These are phyloP conservation scores for Lactifluus volemus DNA, from an alignment of 768 basidiomycete species.

Conservation along the genomic window DNA sequence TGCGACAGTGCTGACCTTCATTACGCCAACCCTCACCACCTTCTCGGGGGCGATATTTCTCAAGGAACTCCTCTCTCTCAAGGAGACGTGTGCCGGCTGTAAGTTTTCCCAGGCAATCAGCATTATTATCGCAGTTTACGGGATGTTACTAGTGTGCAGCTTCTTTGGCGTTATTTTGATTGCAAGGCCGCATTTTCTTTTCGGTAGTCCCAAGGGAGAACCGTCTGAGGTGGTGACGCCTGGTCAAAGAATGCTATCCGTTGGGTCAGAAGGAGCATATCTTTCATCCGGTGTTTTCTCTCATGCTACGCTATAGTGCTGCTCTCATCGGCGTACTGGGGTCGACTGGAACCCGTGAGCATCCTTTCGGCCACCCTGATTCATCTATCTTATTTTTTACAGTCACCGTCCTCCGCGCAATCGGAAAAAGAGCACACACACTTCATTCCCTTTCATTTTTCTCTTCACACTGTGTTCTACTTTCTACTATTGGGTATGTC, in stretches of 20 bases:
- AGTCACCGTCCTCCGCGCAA: slow-evolving; percentile 52
- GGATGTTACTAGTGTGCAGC: slow-evolving; percentile 40
- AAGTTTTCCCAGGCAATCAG: slow-evolving; percentile 8
- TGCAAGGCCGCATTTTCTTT: slow-evolving; percentile 67
- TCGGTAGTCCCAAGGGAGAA: slow-evolving; percentile 33
- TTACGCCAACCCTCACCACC: slow-evolving; percentile 58
- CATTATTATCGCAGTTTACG: neutral
- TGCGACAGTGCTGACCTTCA: slow-evolving; percentile 67
- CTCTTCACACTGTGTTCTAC: slow-evolving; percentile 45
- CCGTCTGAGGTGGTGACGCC: slow-evolving; percentile 19
- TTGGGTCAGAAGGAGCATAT: slow-evolving; percentile 34
- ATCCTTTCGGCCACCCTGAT: neutral
- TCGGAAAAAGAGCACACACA: slow-evolving; percentile 69
- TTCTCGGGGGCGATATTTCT: slow-evolving; percentile 54
- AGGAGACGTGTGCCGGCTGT: slow-evolving; percentile 50
- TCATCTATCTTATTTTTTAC: neutral
- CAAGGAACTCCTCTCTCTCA: slow-evolving; percentile 47
- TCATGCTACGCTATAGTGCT: slow-evolving; percentile 31
- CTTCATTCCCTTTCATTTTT: slow-evolving; percentile 66
- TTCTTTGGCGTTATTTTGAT: slow-evolving; percentile 74
- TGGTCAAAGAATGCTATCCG: slow-evolving; percentile 46
- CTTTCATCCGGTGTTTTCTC: neutral
- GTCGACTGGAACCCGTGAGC: slow-evolving; percentile 60
- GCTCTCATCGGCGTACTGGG: slow-evolving; percentile 57
- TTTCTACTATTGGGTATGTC: slow-evolving; percentile 27